Evolutionary conservation across 495 filamentous ascomycete species (phyloP), one percentile per base, ranked within the genome.

Genomic region (Recurvomyces mirabilis): DNA sequence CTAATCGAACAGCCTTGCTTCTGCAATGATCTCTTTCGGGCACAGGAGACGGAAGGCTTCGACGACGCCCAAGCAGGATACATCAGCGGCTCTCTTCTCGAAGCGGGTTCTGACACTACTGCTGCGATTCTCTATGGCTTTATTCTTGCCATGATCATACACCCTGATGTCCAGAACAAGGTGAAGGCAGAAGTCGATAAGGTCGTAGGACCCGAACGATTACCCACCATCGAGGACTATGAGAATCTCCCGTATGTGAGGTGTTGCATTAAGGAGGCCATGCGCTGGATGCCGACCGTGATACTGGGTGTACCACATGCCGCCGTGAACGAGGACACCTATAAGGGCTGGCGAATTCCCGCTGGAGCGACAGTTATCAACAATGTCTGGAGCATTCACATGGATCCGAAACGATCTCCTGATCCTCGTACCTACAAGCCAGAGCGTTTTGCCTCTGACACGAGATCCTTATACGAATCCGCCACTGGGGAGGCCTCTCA

Each of bases 91-190:
- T 38, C 48, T 1, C 33, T 54, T 10, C 65, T 69, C 52, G 66
- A 74, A 57, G 70, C 65, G 1, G 72, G 70, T 10, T 66, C 65
- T 0, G 72, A 75, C 48, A 74, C 70, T 0, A 49, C 63, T 2
- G 51, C 59, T 12, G 48, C 46, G 1, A 38, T 63, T 5, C 56
- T 66, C 5, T 40, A 68, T 6, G 56, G 59, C 2, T 56, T 72
- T 30, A 54, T 74, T 1, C 60, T 63, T 5, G 71, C 69, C 1
- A 60, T 74, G 64, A 54, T 58, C 10, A 39, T 60, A 33, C 61
- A 54, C 33, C 66, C 67, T 0, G 56, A 66, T 5, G 60, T 68
- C 1, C 61, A 63, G 21, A 49, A 40, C 3, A 54, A 53, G 20
- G 63, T 60, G 34, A 61, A 63, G 32, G 20, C 50, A 14, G 59